These are phyloP conservation scores for Candida maesae DNA, from an alignment of 805 yeast species.

Conservation along the genomic window DNA sequence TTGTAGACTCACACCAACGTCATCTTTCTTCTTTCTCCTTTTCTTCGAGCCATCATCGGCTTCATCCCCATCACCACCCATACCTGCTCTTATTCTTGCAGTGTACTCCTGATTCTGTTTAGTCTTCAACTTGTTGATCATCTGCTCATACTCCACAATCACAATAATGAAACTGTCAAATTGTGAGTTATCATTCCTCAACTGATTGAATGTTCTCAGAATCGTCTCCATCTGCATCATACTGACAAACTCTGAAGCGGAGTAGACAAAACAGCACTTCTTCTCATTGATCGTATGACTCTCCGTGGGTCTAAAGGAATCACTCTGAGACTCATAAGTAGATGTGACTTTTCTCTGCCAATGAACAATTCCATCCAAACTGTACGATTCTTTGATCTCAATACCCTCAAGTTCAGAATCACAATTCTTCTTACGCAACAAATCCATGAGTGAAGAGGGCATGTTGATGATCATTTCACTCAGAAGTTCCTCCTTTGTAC, in stretches of 20 bases:
- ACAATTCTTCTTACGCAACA: constrained; percentile 29
- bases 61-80: constrained; percentile 3
- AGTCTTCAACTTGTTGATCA: constrained; percentile 39
- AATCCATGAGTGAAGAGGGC: constrained; percentile 30
- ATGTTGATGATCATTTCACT: constrained; percentile 46
- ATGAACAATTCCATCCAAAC: constrained; percentile 27
- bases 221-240: constrained; percentile 29
- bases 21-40: constrained; percentile 6
- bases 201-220: constrained; percentile 22
- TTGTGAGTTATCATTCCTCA: constrained; percentile 19
- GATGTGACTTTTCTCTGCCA: constrained; percentile 52
- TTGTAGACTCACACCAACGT: constrained; percentile 6
- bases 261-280: constrained; percentile 39
- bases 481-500: constrained; percentile 48
- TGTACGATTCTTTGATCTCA: constrained; percentile 22
- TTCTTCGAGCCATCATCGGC: neutral
- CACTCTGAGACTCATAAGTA: constrained; percentile 43
- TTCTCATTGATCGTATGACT: constrained; percentile 41
- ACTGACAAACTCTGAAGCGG: constrained; percentile 42
- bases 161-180: constrained; percentile 38
- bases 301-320: constrained; percentile 52
- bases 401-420: constrained; percentile 22
- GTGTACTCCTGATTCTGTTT: constrained; percentile 45
- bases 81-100: constrained; percentile 28
- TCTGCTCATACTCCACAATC: constrained; percentile 46